Base-by-base conservation (phyloP, 306 rosid genomes). In the Glycine tomentella region DNA sequence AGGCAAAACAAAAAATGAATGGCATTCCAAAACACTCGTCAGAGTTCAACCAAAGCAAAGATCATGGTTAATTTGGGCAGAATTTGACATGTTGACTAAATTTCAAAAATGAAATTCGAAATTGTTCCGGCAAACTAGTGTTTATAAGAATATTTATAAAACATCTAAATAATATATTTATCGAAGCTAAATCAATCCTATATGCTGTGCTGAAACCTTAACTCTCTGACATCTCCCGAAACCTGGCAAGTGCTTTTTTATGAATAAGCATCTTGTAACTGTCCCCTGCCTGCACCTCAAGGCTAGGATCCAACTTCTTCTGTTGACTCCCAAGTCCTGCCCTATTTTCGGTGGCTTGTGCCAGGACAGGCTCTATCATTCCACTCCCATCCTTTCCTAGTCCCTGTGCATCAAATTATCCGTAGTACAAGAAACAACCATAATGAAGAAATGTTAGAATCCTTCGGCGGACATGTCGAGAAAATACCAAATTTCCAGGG, bases 381-480 rank as follows among this genome's bases (percentile, higher is more conserved):
- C 99, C 99, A 84, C 95, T 95, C 74, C 99, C 99, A 87, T 95
- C 97, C 77, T 89, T 95, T 75, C 99, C 99, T 73, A 95, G 86
- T 11, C 99, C 99, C 99, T 95, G 92, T 72, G 44, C n/a, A 85
- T 80, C 83, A 80, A 45, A 82, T 80, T 64, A 84, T 80, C 53
- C 79, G 76, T 75, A 78, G 76, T 82, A 80, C 82, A 80, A 72
- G 45, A 79, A 85, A 63, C 74, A 83, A 57, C 62, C 88, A 87
- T 84, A 79, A 64, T 44, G 61, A 38, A 55, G 13, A 65, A 76
- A 72, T 70, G 81, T 87, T 77, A 87, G 90, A 81, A 77, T 84
- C 79, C 66, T 77, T 64, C 79, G 12, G 12, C 36, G 46, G 70
- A 71, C 56, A 65, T 38, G 31, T 50, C 14, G 53, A 51, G 76